These are phyloP conservation scores for Parmelia sp. DNA, from an alignment of 495 filamentous ascomycete genomes.

Conservation along the genomic window DNA sequence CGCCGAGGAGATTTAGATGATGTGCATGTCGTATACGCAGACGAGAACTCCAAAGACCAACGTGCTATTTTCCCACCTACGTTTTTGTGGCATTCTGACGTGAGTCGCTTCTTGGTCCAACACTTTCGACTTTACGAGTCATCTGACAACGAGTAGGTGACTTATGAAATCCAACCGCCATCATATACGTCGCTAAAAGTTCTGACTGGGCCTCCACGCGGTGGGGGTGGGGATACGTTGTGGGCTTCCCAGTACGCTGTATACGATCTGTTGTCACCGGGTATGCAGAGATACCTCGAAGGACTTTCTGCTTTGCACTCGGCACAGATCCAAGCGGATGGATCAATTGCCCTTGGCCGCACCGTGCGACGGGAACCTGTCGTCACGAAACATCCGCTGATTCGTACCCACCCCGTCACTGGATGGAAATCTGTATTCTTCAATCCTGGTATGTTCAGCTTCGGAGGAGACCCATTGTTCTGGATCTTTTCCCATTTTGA, in stretches of 20 bases:
- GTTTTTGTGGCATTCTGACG: conserved; percentile 61
- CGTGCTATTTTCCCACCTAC: conserved; percentile 43
- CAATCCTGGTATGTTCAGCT: conserved; percentile 50
- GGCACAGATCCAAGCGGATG: conserved; percentile 63
- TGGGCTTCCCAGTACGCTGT: conserved; percentile 71
- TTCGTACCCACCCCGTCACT: conserved; percentile 68
- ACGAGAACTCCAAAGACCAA: conserved; percentile 57
- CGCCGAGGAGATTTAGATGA: conserved; percentile 55
- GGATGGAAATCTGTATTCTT: conserved; percentile 75
- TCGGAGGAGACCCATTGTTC: background rate
- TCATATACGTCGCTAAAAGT: conserved; percentile 68
- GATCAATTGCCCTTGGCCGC: conserved; percentile 52
- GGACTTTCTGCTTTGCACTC: conserved; percentile 65
- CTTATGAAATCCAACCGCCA: conserved; percentile 72
- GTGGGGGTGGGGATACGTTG: conserved; percentile 69
- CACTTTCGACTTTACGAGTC: background rate
- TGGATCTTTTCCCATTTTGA: background rate
- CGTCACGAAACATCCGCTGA: conserved; percentile 60
- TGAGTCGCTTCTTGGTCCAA: conserved; percentile 22
- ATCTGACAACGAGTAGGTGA: conserved; percentile 40
- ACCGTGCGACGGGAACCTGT: conserved; percentile 62
- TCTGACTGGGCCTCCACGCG: conserved; percentile 57
- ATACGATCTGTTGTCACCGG: conserved; percentile 60
- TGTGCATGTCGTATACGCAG: conserved; percentile 62
- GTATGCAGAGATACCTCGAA: conserved; percentile 67